Conservation (phyloP, 345 rosid genomes). For the Citrus mangshanensis region DNA sequence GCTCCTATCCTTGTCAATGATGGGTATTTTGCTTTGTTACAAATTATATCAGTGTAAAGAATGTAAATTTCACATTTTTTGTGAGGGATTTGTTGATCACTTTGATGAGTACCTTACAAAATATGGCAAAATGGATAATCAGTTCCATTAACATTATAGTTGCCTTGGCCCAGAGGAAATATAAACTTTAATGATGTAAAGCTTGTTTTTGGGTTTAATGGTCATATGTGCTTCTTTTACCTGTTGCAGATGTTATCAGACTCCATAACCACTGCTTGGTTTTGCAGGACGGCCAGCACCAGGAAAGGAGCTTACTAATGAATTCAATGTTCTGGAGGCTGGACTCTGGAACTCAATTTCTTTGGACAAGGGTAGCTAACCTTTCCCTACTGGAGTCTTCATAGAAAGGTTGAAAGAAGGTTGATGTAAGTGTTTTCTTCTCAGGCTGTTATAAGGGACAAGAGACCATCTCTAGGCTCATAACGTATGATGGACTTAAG, state of each 20-base stretch:
- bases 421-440: conserved; percentile 11
- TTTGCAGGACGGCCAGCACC: conserved; percentile 86
- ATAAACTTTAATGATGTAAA: not conserved
- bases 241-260: not conserved
- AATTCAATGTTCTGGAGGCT: conserved; percentile 81
- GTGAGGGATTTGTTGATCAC: too few relatives aligned
- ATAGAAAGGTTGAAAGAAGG: not conserved
- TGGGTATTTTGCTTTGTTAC: too few relatives aligned
- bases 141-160: not conserved
- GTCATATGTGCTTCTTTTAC: not conserved
- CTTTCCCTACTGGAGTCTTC: not conserved
- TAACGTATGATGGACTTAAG: conserved; percentile 84
- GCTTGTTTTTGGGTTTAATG: not conserved
- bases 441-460: conserved; percentile 94
- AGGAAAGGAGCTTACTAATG: conserved; percentile 78
- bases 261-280: not conserved
- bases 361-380: conserved; percentile 65
- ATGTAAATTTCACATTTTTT: too few relatives aligned
- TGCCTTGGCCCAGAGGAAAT: not conserved
- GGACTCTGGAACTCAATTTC: conserved; percentile 91
- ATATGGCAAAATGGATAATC: not conserved
- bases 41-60: too few relatives aligned
- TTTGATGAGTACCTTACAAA: not conserved
- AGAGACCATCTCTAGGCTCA: conserved; percentile 81
- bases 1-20: too few relatives aligned